Evolutionary conservation across 2,329 filamentous ascomycete genomes (phyloP).

Genomic region (Fusarium chuoi): DNA sequence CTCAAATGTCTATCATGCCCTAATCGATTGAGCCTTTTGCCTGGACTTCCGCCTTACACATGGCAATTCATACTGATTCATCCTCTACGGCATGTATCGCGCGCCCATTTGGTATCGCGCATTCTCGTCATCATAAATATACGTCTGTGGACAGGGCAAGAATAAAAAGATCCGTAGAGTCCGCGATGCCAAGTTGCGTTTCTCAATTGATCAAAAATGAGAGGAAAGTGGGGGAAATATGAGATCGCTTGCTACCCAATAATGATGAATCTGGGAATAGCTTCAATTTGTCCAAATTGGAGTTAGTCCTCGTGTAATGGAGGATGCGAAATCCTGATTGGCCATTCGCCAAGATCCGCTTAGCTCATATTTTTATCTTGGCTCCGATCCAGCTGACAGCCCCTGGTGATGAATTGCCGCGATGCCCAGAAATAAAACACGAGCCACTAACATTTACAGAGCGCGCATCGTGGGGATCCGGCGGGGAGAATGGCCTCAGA

Average conservation of each 20-base stretch:
- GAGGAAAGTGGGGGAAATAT: too few relatives aligned
- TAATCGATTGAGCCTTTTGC: fast-evolving
- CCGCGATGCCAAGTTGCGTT: fast-evolving
- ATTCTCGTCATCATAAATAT: background rate
- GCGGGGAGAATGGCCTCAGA: background rate
- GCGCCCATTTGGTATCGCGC: fast-evolving
- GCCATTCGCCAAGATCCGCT: fast-evolving
- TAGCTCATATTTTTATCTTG: background rate
- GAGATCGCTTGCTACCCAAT: fast-evolving
- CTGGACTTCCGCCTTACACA: fast-evolving
- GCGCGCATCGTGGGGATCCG: background rate
- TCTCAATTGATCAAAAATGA: fast-evolving
- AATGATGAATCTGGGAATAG: background rate
- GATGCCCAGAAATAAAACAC: background rate
- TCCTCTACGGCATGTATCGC: fast-evolving
- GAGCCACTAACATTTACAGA: background rate
- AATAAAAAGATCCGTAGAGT: fast-evolving
- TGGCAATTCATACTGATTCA: too few relatives aligned
- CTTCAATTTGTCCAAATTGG: background rate
- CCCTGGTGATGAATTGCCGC: constrained; percentile 23
- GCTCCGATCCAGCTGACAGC: constrained; percentile 5
- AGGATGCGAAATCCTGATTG: background rate
- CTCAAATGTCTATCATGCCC: fast-evolving
- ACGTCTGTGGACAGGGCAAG: fast-evolving
- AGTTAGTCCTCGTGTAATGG: background rate